phyloP scores from a whole-genome alignment of 208 protist genomes.

The Pavlovales sp. region DNA sequence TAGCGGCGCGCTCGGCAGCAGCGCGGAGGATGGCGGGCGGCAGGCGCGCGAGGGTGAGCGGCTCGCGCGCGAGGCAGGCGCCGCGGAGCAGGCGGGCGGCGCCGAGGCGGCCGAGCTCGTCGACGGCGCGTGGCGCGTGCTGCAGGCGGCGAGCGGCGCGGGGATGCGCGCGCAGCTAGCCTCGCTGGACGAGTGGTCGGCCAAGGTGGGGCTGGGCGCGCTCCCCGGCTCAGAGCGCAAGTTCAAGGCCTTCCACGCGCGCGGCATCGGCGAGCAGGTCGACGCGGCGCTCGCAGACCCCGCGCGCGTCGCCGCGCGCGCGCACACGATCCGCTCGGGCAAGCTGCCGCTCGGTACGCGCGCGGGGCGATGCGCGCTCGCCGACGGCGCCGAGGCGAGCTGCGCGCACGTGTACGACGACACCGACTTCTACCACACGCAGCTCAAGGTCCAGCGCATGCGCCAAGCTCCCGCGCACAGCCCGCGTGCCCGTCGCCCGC shows the following conservation, averaged over 20 bases:
- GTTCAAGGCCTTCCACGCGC: not conserved
- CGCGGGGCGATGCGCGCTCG: no score
- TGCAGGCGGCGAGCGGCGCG: not conserved
- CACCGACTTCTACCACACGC: constrained; percentile 8
- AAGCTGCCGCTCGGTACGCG: not conserved
- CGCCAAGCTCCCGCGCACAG: no score
- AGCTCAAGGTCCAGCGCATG: constrained; percentile 1
- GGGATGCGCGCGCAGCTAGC: not conserved
- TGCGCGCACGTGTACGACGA: constrained; percentile 24
- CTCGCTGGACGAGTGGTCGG: not conserved
- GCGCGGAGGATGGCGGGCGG: no score
- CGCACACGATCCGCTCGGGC: not conserved
- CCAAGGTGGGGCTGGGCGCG: not conserved
- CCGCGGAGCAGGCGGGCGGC: no score
- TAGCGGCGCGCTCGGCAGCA: not conserved
- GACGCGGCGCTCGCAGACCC: not conserved
- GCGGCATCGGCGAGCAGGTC: not conserved
- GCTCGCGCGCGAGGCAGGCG: no score
- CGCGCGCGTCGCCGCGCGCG: not conserved
- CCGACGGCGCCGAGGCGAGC: no score
- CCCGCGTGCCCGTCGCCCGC: no score
- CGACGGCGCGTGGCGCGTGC: not conserved
- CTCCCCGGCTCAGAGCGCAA: not conserved
- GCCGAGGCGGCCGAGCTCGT: not conserved
- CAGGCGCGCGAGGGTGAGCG: not conserved